phyloP scores from a whole-genome alignment of 2,329 filamentous ascomycete species.

The Pseudogymnoascus sp. region DNA sequence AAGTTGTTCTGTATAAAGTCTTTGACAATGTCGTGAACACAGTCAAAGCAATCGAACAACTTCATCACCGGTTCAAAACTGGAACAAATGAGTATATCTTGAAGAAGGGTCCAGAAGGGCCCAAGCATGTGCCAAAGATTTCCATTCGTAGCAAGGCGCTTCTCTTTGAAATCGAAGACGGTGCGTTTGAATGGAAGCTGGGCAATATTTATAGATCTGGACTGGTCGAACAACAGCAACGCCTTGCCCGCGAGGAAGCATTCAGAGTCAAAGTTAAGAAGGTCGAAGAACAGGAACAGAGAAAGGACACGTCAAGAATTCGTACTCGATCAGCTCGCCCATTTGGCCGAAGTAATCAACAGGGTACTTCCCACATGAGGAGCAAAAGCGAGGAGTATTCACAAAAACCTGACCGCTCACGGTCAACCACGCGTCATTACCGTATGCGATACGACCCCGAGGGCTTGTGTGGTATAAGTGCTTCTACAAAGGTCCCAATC shows the following conservation, averaged over 20 bases:
- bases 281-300: slow-evolving; percentile 61
- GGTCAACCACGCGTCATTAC: slow-evolving; percentile 28
- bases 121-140: slow-evolving; percentile 79
- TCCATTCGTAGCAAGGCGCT: slow-evolving; percentile 74
- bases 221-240: slow-evolving; percentile 79
- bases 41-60: slow-evolving; percentile 75
- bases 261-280: slow-evolving; percentile 82
- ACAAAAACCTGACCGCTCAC: slow-evolving; percentile 23
- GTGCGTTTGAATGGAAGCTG: slow-evolving; percentile 94
- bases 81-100: slow-evolving; percentile 82
- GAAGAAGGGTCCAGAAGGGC: slow-evolving; percentile 73
- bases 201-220: slow-evolving; percentile 89
- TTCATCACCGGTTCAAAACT: slow-evolving; percentile 88
- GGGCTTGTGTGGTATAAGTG: slow-evolving; percentile 61
- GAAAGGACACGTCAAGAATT: slow-evolving; percentile 42
- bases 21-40: slow-evolving; percentile 91
- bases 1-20: slow-evolving; percentile 79
- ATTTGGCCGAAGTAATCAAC: slow-evolving; percentile 23
- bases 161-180: slow-evolving; percentile 89
- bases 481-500: slow-evolving; percentile 61
- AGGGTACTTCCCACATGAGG: slow-evolving; percentile 18
- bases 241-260: slow-evolving; percentile 81
- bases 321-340: slow-evolving; percentile 43
- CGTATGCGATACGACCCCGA: slow-evolving; percentile 72
- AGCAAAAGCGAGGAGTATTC: slow-evolving; percentile 27